phyloP scores from a whole-genome alignment of 768 basidiomycete genomes.

The Sporobolomyces roseus region DNA sequence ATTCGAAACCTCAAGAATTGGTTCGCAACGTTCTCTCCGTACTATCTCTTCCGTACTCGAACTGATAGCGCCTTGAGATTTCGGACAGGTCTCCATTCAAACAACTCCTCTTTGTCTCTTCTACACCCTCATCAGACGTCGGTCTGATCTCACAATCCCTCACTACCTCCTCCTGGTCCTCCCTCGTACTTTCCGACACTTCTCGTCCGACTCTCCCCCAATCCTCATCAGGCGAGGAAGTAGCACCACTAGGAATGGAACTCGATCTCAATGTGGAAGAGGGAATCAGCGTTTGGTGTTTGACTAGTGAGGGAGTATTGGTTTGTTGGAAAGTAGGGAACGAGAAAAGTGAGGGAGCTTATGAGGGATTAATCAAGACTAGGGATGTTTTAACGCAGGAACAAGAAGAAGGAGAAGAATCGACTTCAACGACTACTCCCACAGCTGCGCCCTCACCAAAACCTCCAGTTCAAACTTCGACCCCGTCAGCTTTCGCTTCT shows the following conservation, averaged over 20 bases:
- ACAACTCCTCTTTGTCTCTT: slow-evolving; percentile 48
- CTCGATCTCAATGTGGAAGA: slow-evolving; percentile 48
- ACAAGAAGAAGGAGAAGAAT: slow-evolving; percentile 3
- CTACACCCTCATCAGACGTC: slow-evolving; percentile 48
- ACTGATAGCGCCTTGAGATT: neutral
- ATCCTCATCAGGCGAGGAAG: slow-evolving; percentile 47
- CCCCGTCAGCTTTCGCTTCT: slow-evolving; percentile 9
- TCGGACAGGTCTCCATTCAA: slow-evolving; percentile 48
- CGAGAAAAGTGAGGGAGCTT: slow-evolving; percentile 41
- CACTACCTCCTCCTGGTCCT: slow-evolving; percentile 39
- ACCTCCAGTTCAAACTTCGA: neutral
- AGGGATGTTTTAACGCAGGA: slow-evolving; percentile 21
- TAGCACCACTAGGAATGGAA: slow-evolving; percentile 48
- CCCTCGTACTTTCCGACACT: slow-evolving; percentile 49
- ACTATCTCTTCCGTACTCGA: neutral
- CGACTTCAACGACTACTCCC: neutral
- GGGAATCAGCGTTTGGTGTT: slow-evolving; percentile 46
- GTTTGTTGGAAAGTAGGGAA: slow-evolving; percentile 48
- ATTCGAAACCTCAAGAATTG: slow-evolving; percentile 24
- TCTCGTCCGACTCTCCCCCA: slow-evolving; percentile 47
- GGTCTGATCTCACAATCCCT: slow-evolving; percentile 45
- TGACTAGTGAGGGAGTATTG: slow-evolving; percentile 49
- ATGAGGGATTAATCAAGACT: slow-evolving; percentile 46
- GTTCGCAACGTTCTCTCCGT: neutral
- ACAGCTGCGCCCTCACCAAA: neutral